Base-by-base conservation (phyloP, 257 asterid species). In the Misopates orontium region DNA sequence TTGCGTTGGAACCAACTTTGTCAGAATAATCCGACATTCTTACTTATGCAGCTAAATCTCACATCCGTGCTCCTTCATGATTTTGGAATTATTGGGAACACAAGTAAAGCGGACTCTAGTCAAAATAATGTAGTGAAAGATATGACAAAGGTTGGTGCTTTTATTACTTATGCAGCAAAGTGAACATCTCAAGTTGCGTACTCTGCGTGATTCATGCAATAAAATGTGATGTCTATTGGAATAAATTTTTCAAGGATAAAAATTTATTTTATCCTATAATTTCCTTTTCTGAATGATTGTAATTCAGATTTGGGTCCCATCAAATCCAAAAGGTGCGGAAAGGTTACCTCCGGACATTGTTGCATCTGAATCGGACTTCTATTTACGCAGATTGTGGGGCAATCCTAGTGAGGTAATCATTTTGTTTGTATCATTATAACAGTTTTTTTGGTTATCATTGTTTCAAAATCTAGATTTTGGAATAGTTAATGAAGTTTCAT, bases 321-420 rank as follows among this genome's bases (percentile, higher is more conserved):
- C 90, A 59, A 89, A 90, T 68, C 97, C 96, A 0, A 83, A 64
- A 83, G 97, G 99, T 20, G 95, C 96, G 39, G 96, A 91, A 71
- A 76, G 79, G 72, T 77, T 88, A 79, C 94, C 95, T 44, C 90
- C 96, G 3, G 75, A 56, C 32, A 81, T 93, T 11, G 75, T 90
- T 67, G 90, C 65, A 53, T 73, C 90, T 50, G 86, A 86, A 69
- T 86, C 97, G 13, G 96, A 93, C 62, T 75, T 78, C 21, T 78
- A 74, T 71, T 83, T 74, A 45, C 87, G 91, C 47, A 78, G 92
- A 70, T 80, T 93, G 62, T 87, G 95, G 95, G 97, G 97, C 13
- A 62, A 69, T 39, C 97, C 99, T 4, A 82, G 75, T 25, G 89
- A 93, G 78, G 97, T 86, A 77, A 76, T 80, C 62, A 23, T 59